Base-by-base conservation (phyloP, 2,329 filamentous ascomycete genomes). In the Coniochaeta sp. region DNA sequence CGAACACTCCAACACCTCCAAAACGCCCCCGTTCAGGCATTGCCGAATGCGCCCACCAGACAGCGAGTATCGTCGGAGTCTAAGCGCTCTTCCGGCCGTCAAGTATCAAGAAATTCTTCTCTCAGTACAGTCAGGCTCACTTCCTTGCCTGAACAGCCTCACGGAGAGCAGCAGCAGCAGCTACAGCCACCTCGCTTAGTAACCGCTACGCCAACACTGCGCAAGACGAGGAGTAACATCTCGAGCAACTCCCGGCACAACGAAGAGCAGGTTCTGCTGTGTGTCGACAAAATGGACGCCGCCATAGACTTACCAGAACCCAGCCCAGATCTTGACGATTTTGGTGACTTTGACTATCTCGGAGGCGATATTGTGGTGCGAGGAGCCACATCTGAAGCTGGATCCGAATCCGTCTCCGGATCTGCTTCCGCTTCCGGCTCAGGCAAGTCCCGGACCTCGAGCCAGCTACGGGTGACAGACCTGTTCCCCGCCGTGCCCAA, bases 251-350 rank as follows among this genome's bases (percentile, higher is more conserved):
- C 47, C 11, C 12, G n/a, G 9, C 33, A 47, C 55, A 54, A 33
- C 8, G n/a, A 38, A 28, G 58, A 34, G 22, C 47, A 31, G 12
- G 34, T 34, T 28, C 24, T 22, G 28, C 22, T n/a, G 17, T 28
- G n/a, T n/a, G 57, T 54, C 33, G 62, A 63, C 19, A 50, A 58
- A 34, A 57, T 47, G n/a, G 55, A 59, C 36, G 57, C 57, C 9
- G 34, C 62, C 14, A n/a, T n/a, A n/a, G 62, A 67, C 19, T 61
- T 60, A n/a, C 61, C 63, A 22, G 68, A 68, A 56, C 64, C 63
- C 2, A 70, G 64, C 47, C 64, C 68, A 1, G 68, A 70, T 33
- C 55, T 69, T 14, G 67, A 67, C 61, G 68, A 68, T 34, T 68
- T 68, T 34, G 61, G 69, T 55, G 64, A 64, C 17, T 67, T 66